A percentile compares a stretch with the other conserved stretches of the same genome.
Evolutionary conservation across 208 protist genomes (phyloP).

Genomic region (Trypanosomatidae sp.): DNA sequence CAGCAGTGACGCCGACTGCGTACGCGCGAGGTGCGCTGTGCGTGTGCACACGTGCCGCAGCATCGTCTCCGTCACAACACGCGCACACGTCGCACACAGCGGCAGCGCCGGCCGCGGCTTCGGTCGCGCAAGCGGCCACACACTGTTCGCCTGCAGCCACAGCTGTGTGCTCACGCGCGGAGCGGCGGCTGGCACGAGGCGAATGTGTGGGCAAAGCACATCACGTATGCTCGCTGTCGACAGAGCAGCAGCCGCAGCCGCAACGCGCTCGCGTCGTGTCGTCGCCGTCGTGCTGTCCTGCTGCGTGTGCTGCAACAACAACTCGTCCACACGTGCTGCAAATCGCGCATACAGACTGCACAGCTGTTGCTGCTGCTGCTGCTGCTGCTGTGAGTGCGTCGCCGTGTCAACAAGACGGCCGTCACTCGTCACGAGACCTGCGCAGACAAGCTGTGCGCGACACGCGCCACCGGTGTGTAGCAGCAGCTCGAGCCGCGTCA

Average conservation of each 20-base stretch:
- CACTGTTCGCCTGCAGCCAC: slow-evolving; percentile 31
- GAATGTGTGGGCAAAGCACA: slow-evolving; percentile 3
- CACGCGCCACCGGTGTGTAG: too few species aligned
- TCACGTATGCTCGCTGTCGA: background rate
- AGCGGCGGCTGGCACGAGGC: slow-evolving; percentile 28
- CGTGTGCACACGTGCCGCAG: too few species aligned
- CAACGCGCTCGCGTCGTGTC: too few species aligned
- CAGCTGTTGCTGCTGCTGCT: background rate
- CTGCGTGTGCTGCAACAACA: too few species aligned
- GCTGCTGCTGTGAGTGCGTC: background rate
- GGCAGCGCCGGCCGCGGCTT: slow-evolving; percentile 15
- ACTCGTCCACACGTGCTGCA: too few species aligned
- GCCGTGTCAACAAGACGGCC: background rate
- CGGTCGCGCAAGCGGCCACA: slow-evolving; percentile 65
- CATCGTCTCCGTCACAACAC: slow-evolving; percentile 11
- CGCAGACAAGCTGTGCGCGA: background rate
- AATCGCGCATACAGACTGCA: background rate
- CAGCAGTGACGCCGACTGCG: slow-evolving; percentile 3
- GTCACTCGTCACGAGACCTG: background rate
- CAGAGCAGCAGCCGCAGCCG: too few species aligned
- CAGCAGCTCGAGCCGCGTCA: too few species aligned
- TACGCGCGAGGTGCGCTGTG: slow-evolving; percentile 11
- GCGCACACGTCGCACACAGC: slow-evolving; percentile 6
- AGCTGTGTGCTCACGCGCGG: slow-evolving; percentile 21
- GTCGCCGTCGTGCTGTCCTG: too few species aligned